Evolutionary conservation across 768 basidiomycete genomes (phyloP), one percentile per base, ranked within the genome.

Genomic region (Panaeolus cyanescens): DNA sequence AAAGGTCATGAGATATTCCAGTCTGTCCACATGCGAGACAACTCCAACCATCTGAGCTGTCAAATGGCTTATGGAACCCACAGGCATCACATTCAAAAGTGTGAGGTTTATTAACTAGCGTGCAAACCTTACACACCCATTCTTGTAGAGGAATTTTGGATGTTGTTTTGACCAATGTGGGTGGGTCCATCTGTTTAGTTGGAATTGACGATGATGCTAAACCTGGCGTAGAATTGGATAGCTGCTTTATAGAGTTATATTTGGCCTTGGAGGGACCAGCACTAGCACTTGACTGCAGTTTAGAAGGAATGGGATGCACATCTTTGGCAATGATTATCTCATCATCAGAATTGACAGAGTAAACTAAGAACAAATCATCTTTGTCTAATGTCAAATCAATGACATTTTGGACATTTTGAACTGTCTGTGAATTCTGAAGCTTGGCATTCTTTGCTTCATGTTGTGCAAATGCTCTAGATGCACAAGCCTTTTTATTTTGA

Each of bases 401-500:
- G 32, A 82, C 85, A 54, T 85, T 75, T 28, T 50, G 25, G 9
- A 28, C 85, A 54, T 85, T 75, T 28, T 50, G 25, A 4, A 28
- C 25, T 61, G 82, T 81, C 57, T 82, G 80, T 13, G 86, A 76
- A 67, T 91, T 91, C 50, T 89, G 82, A 58, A 83, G 77, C 0
- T 87, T 85, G 10, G 91, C 93, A 68, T 87, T 91, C 20, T 80
- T 83, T 1, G 86, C 88, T 71, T 92, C 91, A 2, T 72, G 77
- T 63, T 85, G 72, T 1, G 85, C 87, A 55, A 63, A 62, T n/a
- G 76, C 74, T 1, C 87, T 89, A 9, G 83, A 87, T 2, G 81
- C 91, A 64, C 96, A 98, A 0, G 83, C 73, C 68, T 88, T 88
- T 66, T 91, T 89, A 67, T 97, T 95, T 10, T 77, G 75, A 12